Percentiles rank a stretch among this genome's conserved stretches.
These are phyloP conservation scores for Pythium myriotylum DNA, from an alignment of 352 stramenopile species.

Conservation along the genomic window DNA sequence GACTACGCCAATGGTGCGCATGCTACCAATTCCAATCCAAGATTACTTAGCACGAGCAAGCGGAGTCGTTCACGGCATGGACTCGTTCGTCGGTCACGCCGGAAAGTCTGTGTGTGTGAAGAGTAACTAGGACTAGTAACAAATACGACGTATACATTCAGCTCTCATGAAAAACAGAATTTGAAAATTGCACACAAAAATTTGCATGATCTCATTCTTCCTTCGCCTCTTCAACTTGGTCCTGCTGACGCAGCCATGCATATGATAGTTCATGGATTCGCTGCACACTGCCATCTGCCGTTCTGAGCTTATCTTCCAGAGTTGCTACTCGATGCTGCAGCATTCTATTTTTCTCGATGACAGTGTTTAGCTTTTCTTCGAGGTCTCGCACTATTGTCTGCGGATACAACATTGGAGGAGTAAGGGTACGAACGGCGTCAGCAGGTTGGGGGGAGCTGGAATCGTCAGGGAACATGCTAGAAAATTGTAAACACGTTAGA, in stretches of 20 bases:
- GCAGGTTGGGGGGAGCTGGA: constrained; percentile 1
- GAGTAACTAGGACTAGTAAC: background rate
- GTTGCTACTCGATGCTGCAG: constrained; percentile 41
- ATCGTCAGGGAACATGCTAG: constrained; percentile 30
- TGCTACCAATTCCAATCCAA: constrained; percentile 60
- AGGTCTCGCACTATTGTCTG: constrained; percentile 26
- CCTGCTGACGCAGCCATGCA: constrained; percentile 39
- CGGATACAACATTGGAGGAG: constrained; percentile 22
- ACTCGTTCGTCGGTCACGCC: constrained; percentile 60
- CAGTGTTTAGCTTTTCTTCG: constrained; percentile 33
- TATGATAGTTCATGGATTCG: constrained; percentile 48
- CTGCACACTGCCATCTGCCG: constrained; percentile 40
- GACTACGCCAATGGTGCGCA: constrained; percentile 32
- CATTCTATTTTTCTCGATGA: constrained; percentile 37
- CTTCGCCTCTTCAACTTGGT: constrained; percentile 16
- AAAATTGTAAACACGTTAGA: constrained; percentile 5
- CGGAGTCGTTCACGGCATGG: constrained; percentile 62
- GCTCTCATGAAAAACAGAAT: constrained; percentile 4
- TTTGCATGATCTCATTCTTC: background rate
- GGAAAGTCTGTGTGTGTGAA: background rate
- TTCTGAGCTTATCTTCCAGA: constrained; percentile 38
- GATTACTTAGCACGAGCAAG: constrained; percentile 40
- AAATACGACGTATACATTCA: no score
- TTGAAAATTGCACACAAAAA: background rate
- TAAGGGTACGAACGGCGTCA: constrained; percentile 1